phyloP scores from a whole-genome alignment of 202 grass and related monocot genomes.

The Carex sylvatica region DNA sequence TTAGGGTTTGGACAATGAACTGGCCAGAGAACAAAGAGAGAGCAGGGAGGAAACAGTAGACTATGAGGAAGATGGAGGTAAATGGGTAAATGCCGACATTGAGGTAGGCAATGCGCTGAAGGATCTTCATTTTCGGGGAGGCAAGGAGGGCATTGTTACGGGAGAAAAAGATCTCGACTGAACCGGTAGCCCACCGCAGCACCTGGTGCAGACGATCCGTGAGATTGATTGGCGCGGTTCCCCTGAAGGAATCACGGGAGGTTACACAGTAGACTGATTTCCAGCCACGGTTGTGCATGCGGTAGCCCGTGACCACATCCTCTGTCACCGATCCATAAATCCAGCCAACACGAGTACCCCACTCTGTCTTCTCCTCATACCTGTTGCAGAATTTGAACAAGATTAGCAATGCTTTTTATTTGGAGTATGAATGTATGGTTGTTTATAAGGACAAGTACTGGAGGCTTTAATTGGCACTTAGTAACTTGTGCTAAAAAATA shows the following conservation, averaged over 20 bases:
- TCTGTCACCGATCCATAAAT: slow-evolving; percentile 96
- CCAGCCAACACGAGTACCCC: slow-evolving; percentile 86
- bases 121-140: slow-evolving; percentile 84
- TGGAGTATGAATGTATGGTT: not conserved
- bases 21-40: slow-evolving; percentile 96
- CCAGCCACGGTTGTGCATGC: slow-evolving; percentile 97
- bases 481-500: not conserved
- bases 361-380: slow-evolving; percentile 99
- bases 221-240: slow-evolving; percentile 91
- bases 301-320: slow-evolving; percentile 96
- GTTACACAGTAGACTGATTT: slow-evolving; percentile 96
- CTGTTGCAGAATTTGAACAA: slow-evolving; percentile 10
- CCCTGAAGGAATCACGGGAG: slow-evolving; percentile 82
- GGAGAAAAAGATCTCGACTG: slow-evolving; percentile 98
- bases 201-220: slow-evolving; percentile 97
- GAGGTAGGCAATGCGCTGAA: slow-evolving; percentile 87
- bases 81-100: slow-evolving; percentile 99
- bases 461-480: not conserved
- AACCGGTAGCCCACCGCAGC: slow-evolving; percentile 92
- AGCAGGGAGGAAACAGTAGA: slow-evolving; percentile 97
- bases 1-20: slow-evolving; percentile 97
- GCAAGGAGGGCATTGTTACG: slow-evolving; percentile 87
- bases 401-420: not conserved
- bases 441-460: not conserved
- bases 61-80: slow-evolving; percentile 95